Evolutionary conservation across 495 filamentous ascomycete species (phyloP), one percentile per base, ranked within the genome.

Genomic region (Neurospora sp.): DNA sequence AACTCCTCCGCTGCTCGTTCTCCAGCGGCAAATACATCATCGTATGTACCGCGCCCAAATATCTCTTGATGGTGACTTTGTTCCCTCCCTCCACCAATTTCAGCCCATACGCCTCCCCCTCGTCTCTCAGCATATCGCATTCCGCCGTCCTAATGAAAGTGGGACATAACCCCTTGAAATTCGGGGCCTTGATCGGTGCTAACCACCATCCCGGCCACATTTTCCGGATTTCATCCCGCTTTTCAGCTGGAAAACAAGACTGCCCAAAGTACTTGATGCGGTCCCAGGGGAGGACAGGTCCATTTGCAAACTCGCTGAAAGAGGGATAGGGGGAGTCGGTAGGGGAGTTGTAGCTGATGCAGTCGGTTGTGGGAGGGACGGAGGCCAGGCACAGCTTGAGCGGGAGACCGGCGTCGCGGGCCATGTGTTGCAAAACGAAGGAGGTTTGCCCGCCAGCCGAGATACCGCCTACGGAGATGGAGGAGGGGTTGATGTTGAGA

Each of bases 71-170:
- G 3, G 82, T 84, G 18, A 87, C 85, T 76, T 83, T 82, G 70
- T 79, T 83, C 10, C 86, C 86, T 1, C 79, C 82, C 44, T 84
- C 82, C 37, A 87, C 74, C 20, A 88, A 77, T 72, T 84, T 85
- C 74, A 76, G 73, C 1, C 81, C 86, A 74, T 88, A 88, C 0
- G 84, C 84, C 77, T 87, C 86, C 0, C 86, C 87, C 76, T 88
- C 87, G 75, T 88, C 87, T 2, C 87, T 75, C 71, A 88, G 72
- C 1, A 86, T 84, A 72, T 88, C 87, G 71, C 82, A 82, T 12
- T 85, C 84, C 16, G 82, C 86, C 0, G 86, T 87, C 39, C 84
- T 80, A 31, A 88, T 81, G 39, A 85, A 84, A 1, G 86, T 87
- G 20, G 82, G 81, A 40, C 84, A 82, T 11, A 88, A 75, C 1